Evolutionary conservation across 441 rosid genomes (phyloP).

Genomic region (Kokia cookei): DNA sequence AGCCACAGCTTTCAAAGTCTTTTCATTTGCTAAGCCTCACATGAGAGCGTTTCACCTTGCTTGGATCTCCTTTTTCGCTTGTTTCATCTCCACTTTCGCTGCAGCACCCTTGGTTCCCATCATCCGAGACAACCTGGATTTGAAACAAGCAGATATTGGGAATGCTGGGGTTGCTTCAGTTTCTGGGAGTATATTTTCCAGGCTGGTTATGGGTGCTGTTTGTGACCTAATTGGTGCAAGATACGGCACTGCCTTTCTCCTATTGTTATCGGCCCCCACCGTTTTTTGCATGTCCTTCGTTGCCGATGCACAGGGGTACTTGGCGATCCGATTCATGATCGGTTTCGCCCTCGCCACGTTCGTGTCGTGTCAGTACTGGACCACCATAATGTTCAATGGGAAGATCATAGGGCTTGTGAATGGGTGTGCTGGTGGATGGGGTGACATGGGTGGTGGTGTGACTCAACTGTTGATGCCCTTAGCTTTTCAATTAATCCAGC

Average conservation of each 20-base stretch:
- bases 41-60: constrained; percentile 79
- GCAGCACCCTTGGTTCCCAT: constrained; percentile 78
- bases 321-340: constrained; percentile 70
- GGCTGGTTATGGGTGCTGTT: constrained; percentile 69
- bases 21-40: constrained; percentile 69
- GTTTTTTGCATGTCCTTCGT: constrained; percentile 73
- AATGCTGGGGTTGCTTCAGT: constrained; percentile 83
- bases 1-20: constrained; percentile 56
- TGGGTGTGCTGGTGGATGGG: constrained; percentile 84
- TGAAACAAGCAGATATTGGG: constrained; percentile 52
- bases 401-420: constrained; percentile 74
- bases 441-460: constrained; percentile 80
- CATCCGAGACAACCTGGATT: constrained; percentile 66
- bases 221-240: constrained; percentile 76
- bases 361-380: constrained; percentile 83
- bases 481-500: constrained; percentile 47
- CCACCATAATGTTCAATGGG: constrained; percentile 78
- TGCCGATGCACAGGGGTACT: constrained; percentile 43
- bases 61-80: constrained; percentile 77
- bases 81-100: constrained; percentile 73
- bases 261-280: constrained; percentile 66
- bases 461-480: constrained; percentile 80
- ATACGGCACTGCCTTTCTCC: constrained; percentile 62
- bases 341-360: constrained; percentile 79
- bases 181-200: constrained; percentile 67